Evolutionary conservation across 768 basidiomycete genomes (phyloP), one percentile per base, ranked within the genome.

Genomic region (Tricholoma terreum): DNA sequence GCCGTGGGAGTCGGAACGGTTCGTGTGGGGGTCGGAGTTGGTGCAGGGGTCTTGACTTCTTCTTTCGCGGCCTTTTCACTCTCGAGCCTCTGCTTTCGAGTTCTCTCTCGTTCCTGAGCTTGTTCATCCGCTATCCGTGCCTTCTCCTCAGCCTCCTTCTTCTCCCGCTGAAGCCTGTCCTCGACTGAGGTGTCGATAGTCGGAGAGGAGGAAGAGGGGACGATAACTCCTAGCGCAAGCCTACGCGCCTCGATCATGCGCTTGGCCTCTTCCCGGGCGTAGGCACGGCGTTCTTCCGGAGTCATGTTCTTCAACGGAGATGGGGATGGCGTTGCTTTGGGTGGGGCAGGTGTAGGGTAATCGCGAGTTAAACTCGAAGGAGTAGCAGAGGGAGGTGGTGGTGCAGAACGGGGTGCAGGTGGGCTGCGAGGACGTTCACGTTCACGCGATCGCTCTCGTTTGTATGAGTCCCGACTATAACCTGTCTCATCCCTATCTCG

Each of bases 71-170:
- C 85, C 68, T 84, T 87, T 71, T 91, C 94, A 34, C 78, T 82
- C 45, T 89, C 90, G 36, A 98, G 68, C 51, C 91, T 78, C 62
- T 90, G 89, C 61, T 76, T 79, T 45, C 96, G 79, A 40, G 83
- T 69, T 50, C 80, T 79, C 65, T 94, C 92, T 55, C 94, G 78
- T 59, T 90, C 90, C 61, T 89, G 88, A 2, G 89, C 88, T 63
- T 90, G 86, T 60, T 80, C 80, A 70, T 97, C 94, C 0, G 93
- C 94, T 49, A 80, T 75, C 55, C 78, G 81, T 0, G 83, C 84
- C 69, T 90, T 92, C 69, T 92, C 90, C 61, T 94, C 94, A 0
- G 95, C 95, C 67, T 97, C 96, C 67, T 82, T 86, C 77, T 89
- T 90, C 66, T 98, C 96, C 63, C 85, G 79, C 35, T 83, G 86